These are phyloP conservation scores for Atractiella rhizophila DNA, from an alignment of 768 basidiomycete genomes.

Conservation along the genomic window DNA sequence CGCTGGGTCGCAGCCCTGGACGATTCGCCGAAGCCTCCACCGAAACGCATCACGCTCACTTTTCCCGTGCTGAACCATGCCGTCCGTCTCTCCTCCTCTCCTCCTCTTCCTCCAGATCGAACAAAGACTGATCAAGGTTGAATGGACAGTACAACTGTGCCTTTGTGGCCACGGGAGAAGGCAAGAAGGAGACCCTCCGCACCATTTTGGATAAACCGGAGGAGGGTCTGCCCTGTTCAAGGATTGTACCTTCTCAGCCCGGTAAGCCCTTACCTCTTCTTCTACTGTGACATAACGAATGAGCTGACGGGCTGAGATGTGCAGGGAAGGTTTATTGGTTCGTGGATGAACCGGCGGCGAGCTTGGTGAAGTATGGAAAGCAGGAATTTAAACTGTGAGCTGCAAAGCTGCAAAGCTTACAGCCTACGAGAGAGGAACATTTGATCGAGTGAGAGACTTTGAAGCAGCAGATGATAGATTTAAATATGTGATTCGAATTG, in stretches of 20 bases:
- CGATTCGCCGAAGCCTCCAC: conserved; percentile 82
- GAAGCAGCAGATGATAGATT: no score
- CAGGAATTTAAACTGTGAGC: not conserved
- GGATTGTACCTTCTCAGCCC: not conserved
- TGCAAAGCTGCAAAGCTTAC: not conserved
- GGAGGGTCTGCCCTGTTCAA: conserved; percentile 41
- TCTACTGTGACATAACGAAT: conserved; percentile 11
- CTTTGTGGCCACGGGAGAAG: conserved; percentile 64
- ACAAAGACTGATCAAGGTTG: no score
- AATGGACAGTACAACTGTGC: no score
- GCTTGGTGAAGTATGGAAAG: conserved; percentile 1
- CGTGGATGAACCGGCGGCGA: conserved; percentile 56
- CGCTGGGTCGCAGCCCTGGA: conserved; percentile 85
- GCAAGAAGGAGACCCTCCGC: conserved; percentile 50
- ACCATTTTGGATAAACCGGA: conserved; percentile 58
- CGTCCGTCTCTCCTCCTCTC: conserved; percentile 39
- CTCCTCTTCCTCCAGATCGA: conserved; percentile 39
- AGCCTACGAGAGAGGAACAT: not conserved
- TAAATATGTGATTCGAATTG: not conserved
- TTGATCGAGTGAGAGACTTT: not conserved
- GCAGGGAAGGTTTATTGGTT: conserved; percentile 84
- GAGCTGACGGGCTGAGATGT: conserved; percentile 64
- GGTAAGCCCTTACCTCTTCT: not conserved
- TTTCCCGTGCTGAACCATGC: conserved; percentile 77
- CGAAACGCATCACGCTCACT: conserved; percentile 72